Evolutionary conservation across 2,329 filamentous ascomycete species (phyloP), one percentile per base, ranked within the genome.

Genomic region (Xylaria sp.): DNA sequence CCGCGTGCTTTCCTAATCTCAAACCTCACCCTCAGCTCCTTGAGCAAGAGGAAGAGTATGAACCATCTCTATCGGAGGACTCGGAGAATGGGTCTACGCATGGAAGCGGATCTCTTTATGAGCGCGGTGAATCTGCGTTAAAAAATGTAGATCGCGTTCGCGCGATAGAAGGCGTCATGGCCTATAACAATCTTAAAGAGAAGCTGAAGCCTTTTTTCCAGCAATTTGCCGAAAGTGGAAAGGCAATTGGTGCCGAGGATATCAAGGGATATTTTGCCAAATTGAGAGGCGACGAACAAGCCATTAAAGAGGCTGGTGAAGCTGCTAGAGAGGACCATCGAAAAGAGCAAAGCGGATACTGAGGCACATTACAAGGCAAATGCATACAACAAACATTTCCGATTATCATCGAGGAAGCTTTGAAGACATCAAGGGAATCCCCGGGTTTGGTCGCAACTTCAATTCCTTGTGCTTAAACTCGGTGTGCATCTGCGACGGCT

Each of bases 191-290:
- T 74, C 86, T 99, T 67, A 96, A 96, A 76, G 94, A 98, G 76
- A 94, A 95, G 77, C 89, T 99, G n/a, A 97, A 95, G 83, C 90
- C 90, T 0, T 98, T 99, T 78, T 88, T 99, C 74, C 89, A 94
- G 80, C 92, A 96, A 49, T 99, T 97, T 77, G 96, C 96, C 0
- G 93, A 97, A 77, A 96, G 91, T 69, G 95, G 95, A 0, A 84
- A 92, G 78, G 90, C 92, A 0, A 94, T 99, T 25, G 90, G 93
- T 1, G 95, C 95, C 0, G 96, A 99, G 76, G 94, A 98, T 79
- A 96, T 99, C 80, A 99, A 97, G 79, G 88, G 88, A 1, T 97
- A 97, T 78, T 99, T 99, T 85, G 95, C 95, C 58, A 95, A 96
- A 81, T 81, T 99, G 72, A 87, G 96, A 69, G 96, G 96, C 65